Evolutionary conservation across 1,139 yeast species (phyloP), one percentile per base, ranked within the genome.

Genomic region (Hyphopichia burtonii): DNA sequence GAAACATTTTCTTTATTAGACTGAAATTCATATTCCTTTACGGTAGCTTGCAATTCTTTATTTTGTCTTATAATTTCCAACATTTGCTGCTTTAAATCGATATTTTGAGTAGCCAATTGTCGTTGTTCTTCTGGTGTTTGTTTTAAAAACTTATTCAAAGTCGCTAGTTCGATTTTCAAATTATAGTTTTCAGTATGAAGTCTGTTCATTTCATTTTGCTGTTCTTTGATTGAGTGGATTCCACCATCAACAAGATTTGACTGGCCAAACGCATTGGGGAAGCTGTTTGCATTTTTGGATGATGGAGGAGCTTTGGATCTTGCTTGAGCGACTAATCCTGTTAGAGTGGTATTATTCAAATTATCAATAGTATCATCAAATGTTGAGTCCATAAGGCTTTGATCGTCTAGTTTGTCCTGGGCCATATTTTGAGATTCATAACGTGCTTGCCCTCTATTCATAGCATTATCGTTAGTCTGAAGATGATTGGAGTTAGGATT

Each of bases 131-230:
- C 65, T 0, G 81, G 81, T 10, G 76, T 65, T 16, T 66, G 71
- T 38, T 66, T 66, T 38, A 82, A 60, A 40, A 75, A 69, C 49
- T 77, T 68, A 31, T 76, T 71, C 46, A 82, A 62, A 4, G 84
- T 74, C 17, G 78, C 74, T 38, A 82, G 65, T 50, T 82, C 80
- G 34, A 84, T 71, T 53, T 80, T 78, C 50, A 86, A 66, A 49
- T 80, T 77, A 53, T 82, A 77, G 50, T 83, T 85, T 43, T 85
- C 90, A 22, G 76, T 71, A 47, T 78, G 74, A 37, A 83, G 63
- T 39, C 66, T 66, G 37, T 77, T 69, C 32, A 78, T 64, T 36
- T 72, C 67, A 37, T 73, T 71, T 49, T 78, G 80, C 51, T 82
- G 86, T 47, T 74, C 81, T 46, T 71, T 78, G 12, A 83, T 63